These are phyloP conservation scores for Populus euphratica DNA, from an alignment of 345 rosid species.

Conservation along the genomic window DNA sequence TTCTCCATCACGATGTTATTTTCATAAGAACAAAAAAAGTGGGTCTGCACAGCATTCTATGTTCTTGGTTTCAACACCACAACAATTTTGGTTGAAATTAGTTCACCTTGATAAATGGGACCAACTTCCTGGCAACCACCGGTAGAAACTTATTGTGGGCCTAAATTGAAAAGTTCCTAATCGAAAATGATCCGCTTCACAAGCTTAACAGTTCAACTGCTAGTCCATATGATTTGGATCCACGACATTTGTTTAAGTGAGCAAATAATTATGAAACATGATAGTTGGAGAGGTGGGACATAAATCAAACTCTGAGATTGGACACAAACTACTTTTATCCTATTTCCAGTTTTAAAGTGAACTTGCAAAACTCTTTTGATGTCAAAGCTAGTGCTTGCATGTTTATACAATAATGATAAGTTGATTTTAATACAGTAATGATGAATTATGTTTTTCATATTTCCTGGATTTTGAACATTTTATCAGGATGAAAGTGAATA, in stretches of 20 bases:
- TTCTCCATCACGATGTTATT: background rate
- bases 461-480: background rate
- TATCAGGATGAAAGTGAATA: slow-evolving; percentile 32
- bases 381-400: background rate
- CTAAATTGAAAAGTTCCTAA: background rate
- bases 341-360: background rate
- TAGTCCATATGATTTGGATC: background rate
- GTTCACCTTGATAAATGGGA: background rate
- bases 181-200: background rate
- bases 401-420: background rate
- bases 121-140: background rate
- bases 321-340: background rate
- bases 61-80: too few species aligned
- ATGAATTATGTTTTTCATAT: background rate
- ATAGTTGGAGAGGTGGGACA: background rate
- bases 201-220: background rate
- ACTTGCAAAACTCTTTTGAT: background rate
- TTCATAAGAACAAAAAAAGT: background rate
- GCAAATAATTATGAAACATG: too few species aligned
- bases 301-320: background rate
- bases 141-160: background rate
- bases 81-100: background rate
- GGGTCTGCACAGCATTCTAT: background rate
- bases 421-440: background rate
- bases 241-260: too few species aligned